These are phyloP conservation scores for Leccinum pachyderme DNA, from an alignment of 1,284 basidiomycete species.

Conservation along the genomic window DNA sequence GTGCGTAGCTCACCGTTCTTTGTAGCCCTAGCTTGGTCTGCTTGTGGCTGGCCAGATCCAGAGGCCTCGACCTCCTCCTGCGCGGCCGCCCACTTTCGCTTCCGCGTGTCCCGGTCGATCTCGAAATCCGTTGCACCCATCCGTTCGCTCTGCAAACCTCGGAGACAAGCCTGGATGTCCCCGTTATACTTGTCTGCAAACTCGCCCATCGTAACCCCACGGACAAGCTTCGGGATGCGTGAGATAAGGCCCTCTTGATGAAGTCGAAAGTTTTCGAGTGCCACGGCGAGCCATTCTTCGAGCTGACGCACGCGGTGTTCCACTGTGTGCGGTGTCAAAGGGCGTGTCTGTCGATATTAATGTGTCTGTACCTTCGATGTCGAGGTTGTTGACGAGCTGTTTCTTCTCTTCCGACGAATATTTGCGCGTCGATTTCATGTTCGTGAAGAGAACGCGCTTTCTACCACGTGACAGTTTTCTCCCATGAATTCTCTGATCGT, in stretches of 20 bases:
- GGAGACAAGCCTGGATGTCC: slow-evolving; percentile 64
- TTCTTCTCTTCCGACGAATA: slow-evolving; percentile 64
- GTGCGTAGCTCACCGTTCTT: slow-evolving; percentile 54
- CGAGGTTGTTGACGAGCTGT: slow-evolving; percentile 71
- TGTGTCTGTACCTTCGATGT: slow-evolving; percentile 63
- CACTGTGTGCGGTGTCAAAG: slow-evolving; percentile 40
- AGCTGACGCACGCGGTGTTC: slow-evolving; percentile 68
- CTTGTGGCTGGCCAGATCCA: slow-evolving; percentile 16
- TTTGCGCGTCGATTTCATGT: slow-evolving; percentile 31
- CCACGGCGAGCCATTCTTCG: slow-evolving; percentile 67
- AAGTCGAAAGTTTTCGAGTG: slow-evolving; percentile 64
- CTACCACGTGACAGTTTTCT: slow-evolving; percentile 15
- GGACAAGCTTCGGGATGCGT: slow-evolving; percentile 72
- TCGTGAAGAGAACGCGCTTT: background rate
- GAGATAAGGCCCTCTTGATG: slow-evolving; percentile 72
- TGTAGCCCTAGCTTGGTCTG: slow-evolving; percentile 45
- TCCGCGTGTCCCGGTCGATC: slow-evolving; percentile 64
- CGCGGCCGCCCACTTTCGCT: slow-evolving; percentile 69
- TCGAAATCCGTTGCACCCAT: slow-evolving; percentile 50
- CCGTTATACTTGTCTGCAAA: slow-evolving; percentile 76
- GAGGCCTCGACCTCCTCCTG: slow-evolving; percentile 52
- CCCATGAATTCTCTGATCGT: slow-evolving; percentile 14
- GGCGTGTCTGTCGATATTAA: background rate
- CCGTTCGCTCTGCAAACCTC: slow-evolving; percentile 60
- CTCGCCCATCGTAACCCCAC: slow-evolving; percentile 68